Percentiles rank a stretch among this genome's conserved stretches.
These are phyloP conservation scores for Xylaria nigripes DNA, from an alignment of 495 filamentous ascomycete species.

Conservation along the genomic window DNA sequence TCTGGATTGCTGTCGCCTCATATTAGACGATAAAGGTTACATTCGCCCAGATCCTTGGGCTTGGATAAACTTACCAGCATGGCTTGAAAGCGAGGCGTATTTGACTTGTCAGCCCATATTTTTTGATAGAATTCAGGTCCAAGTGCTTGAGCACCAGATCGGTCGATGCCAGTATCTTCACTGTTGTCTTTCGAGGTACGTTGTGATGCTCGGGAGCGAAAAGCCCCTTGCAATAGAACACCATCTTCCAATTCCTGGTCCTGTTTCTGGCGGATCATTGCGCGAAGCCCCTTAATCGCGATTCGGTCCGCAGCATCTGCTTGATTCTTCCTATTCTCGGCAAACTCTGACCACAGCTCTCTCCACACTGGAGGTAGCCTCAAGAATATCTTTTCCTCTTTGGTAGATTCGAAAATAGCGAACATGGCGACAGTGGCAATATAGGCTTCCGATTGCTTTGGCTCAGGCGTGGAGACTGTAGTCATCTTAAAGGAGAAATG, in stretches of 20 bases:
- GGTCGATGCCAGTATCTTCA: constrained; percentile 35
- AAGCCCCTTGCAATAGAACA: constrained; percentile 61
- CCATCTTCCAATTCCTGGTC: constrained; percentile 60
- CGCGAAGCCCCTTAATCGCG: constrained; percentile 52
- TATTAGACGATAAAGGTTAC: constrained; percentile 9
- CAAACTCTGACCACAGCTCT: constrained; percentile 76
- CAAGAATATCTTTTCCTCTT: constrained; percentile 78
- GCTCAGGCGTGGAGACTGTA: constrained; percentile 62
- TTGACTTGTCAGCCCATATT: constrained; percentile 63
- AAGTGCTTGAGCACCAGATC: constrained; percentile 14
- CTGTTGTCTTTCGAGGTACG: constrained; percentile 39
- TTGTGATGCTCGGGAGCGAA: constrained; percentile 53
- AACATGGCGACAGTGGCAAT: constrained; percentile 77
- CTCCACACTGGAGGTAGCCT: constrained; percentile 73
- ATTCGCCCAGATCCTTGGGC: background rate
- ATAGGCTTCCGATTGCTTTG: constrained; percentile 76
- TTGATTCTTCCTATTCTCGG: constrained; percentile 57
- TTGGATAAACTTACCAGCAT: constrained; percentile 40
- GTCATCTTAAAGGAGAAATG: constrained; percentile 60
- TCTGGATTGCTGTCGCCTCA: constrained; percentile 37
- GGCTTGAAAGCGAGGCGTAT: constrained; percentile 48
- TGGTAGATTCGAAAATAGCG: constrained; percentile 65
- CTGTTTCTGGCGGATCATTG: constrained; percentile 48
- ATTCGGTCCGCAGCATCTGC: constrained; percentile 60
- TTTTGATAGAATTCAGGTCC: constrained; percentile 44